Evolutionary conservation across 768 basidiomycete species (phyloP), one percentile per base, ranked within the genome.

Genomic region (Mycena vulgaris): DNA sequence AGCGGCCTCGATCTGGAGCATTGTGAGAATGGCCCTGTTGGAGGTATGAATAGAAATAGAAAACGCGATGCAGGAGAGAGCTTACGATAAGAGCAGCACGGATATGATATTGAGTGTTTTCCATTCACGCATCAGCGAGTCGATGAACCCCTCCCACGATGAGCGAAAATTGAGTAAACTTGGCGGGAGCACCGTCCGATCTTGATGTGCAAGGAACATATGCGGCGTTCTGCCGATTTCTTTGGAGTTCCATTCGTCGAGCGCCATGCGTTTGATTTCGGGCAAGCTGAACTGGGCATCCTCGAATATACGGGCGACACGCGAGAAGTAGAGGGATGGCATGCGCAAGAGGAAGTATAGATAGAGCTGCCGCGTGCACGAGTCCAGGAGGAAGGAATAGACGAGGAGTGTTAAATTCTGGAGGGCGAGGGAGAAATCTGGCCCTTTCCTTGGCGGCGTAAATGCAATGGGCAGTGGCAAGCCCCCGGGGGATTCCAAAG

Each of bases 101-200:
- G 69, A 61, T 23, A 73, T 40, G 21, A 75, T 27, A 52, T 73
- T 72, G 21, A 72, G 30, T 16, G 68, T 73, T 39, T 70, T 72
- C 66, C 66, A 72, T 39, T 73, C 74, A 9, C 87, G 82, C 70
- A 88, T 68, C 28, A 89, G 76, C 0, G 86, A 83, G 52, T 89
- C 88, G 14, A 90, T 81, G 68, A 90, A 89, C 0, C 69, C 73
- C 77, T 90, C 89, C 89, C 90, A 90, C 1, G 84, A 85, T 13
- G 79, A 74, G 69, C 86, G 87, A 77, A 90, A 90, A 40, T 85
- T 77, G 11, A 84, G 72, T 28, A 89, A 74, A 23, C 87, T 84
- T 1, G 83, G 86, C 13, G 87, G 83, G 17, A 86, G 85, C 8
- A 79, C 78, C 19, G 81, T 56, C 16, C 9, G 21, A 19, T 70